Evolutionary conservation across 306 rosid species (phyloP).

Genomic region (Pyrus communis): DNA sequence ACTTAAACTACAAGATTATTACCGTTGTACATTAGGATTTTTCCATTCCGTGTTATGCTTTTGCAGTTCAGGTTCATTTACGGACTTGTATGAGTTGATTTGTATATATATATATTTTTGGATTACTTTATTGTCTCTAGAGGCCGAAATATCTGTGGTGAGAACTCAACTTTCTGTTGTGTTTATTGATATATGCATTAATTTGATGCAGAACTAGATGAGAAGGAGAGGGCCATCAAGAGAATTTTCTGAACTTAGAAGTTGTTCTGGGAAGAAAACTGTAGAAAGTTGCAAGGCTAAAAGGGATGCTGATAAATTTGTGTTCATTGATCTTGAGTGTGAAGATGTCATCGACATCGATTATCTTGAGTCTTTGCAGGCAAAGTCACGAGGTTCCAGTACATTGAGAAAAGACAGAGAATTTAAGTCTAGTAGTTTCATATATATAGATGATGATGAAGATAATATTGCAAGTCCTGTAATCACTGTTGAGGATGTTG

Average conservation of each 20-base stretch:
- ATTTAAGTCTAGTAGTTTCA: slow-evolving; percentile 30
- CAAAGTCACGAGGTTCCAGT: slow-evolving; percentile 25
- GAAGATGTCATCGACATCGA: slow-evolving; percentile 58
- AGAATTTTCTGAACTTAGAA: slow-evolving; percentile 37
- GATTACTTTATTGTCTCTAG: background rate
- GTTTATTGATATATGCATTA: background rate
- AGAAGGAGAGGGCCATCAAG: slow-evolving; percentile 35
- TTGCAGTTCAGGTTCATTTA: background rate
- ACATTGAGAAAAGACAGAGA: slow-evolving; percentile 28
- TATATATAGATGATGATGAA: slow-evolving; percentile 59
- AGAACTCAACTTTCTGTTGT: background rate
- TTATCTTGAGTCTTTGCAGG: slow-evolving; percentile 22
- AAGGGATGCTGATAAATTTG: slow-evolving; percentile 31
- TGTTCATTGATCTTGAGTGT: slow-evolving; percentile 57
- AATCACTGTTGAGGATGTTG: slow-evolving; percentile 34
- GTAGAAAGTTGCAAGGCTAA: slow-evolving; percentile 24
- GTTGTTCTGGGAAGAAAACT: slow-evolving; percentile 41
- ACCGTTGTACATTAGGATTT: background rate
- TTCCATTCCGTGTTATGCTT: background rate
- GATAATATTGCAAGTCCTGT: slow-evolving; percentile 24
- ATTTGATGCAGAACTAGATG: slow-evolving; percentile 38
- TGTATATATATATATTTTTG: background rate
- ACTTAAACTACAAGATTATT: background rate
- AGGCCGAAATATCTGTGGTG: background rate
- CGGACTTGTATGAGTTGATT: background rate